Evolutionary conservation across 208 protist genomes (phyloP), one percentile per base, ranked within the genome.

Genomic region (Leptomonas seymouri): DNA sequence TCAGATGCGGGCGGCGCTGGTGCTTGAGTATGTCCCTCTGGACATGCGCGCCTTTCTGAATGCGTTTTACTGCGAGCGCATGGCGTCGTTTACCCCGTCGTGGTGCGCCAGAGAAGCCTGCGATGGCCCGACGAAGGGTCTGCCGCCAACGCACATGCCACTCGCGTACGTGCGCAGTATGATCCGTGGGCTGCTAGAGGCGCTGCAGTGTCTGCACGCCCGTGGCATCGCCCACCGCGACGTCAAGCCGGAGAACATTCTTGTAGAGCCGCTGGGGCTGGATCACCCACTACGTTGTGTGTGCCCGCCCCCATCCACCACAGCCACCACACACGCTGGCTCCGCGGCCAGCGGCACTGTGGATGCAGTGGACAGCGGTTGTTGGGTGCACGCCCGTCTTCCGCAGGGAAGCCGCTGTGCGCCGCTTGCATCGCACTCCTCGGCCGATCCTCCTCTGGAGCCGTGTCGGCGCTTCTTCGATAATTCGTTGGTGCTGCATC

Each of bases 151-250:
- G 34, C 66, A 74, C 44, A 28, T 82, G 11, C 77, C 77, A 0
- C 45, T 82, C 12, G 2, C 39, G 12, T 82, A 82, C 39, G 53
- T 76, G 28, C 74, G 74, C 30, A 57, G 61, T 8, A 49, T 82
- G 21, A 3, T 82, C 45, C 55, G 60, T 16, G 77, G 77, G 4
- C 57, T 82, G 34, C 27, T 82, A 16, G 70, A 71, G 61, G 77
- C 77, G n/a, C 75, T 95, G 18, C 53, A 64, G 39, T 55, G 39
- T 23, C 70, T 95, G 25, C 90, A 95, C 67, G 57, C 68, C 11
- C 66, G 74, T 23, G 80, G 85, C 58, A 72, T 95, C 42, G 84
- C 80, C 0, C 90, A 95, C 51, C 78, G 87, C 30, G 90, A 76
- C 28, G 63, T 76, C 27, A 76, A 76, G n/a, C 71, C 71, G 7